Base-by-base conservation (phyloP, 2,329 filamentous ascomycete species). In the Ascosphaera pollenicola region DNA sequence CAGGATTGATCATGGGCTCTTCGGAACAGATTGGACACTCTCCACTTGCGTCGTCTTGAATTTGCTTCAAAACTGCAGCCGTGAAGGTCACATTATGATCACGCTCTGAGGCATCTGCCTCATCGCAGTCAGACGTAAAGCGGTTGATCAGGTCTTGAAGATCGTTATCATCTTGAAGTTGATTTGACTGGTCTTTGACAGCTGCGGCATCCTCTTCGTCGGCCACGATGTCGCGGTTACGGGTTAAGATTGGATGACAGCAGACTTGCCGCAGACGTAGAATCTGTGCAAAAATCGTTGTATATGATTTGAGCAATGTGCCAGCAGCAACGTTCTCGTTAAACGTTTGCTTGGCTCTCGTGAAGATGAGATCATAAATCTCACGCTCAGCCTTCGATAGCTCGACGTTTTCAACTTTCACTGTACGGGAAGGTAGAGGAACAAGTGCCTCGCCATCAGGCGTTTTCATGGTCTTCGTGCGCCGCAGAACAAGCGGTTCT, bases 401-500 rank as follows among this genome's bases (percentile, higher is more conserved):
- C 50, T 93, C 79, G 17, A 98, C 74, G 42, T 84, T 70, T 41
- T 94, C 79, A 39, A 98, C 78, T n/a, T 81, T 73, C 41, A 95
- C 69, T 0, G 71, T 75, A 48, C 84, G 82, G 1, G 75, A 69
- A 2, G 89, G 89, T 5, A 98, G 61, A 0, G 79, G 73, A 1
- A 98, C 87, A 3, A 98, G 55, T 5, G 75, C 72, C 51, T 79
- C 66, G 8, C 89, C 89, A 39, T 79, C 73, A 0, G 89, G 87
- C 0, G 84, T 95, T 58, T 83, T 92, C 89, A 98, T 98, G 45
- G 93, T 85, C 54, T 98, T 98, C 0, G 89, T 98, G 43, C 89
- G 72, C 35, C 89, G 73, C 56, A 98, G 74, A 7, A 98, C 89
- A n/a, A 98, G 62, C 6, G 89, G 89, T 53, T 98, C 89, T 3